Evolutionary conservation across 2,329 filamentous ascomycete species (phyloP).

Genomic region (Davidsoniella australis): DNA sequence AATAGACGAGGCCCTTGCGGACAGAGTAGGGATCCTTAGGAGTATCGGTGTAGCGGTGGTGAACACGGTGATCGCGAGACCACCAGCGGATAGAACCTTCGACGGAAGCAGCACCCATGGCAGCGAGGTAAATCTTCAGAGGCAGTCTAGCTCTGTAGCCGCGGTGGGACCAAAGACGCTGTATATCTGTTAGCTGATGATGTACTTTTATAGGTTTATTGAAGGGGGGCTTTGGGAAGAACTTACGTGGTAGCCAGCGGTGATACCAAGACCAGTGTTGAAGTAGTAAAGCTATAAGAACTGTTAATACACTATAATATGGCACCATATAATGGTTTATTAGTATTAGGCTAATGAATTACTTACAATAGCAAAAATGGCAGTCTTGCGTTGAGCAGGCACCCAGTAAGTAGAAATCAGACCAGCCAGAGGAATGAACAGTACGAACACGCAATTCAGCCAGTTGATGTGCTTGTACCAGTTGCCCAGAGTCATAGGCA

Average conservation of each 20-base stretch:
- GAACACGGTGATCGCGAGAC: slow-evolving; percentile 71
- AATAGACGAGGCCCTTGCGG: slow-evolving; percentile 73
- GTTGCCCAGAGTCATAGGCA: slow-evolving; percentile 62
- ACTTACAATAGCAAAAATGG: slow-evolving; percentile 44
- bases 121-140: slow-evolving; percentile 67
- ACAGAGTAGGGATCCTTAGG: slow-evolving; percentile 86
- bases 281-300: slow-evolving; percentile 44
- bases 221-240: neutral
- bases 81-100: slow-evolving; percentile 82
- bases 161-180: slow-evolving; percentile 73
- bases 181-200: slow-evolving; percentile 13
- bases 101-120: slow-evolving; percentile 65
- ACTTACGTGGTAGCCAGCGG: slow-evolving; percentile 35
- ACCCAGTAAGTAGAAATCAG: slow-evolving; percentile 63
- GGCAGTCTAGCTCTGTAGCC: slow-evolving; percentile 64
- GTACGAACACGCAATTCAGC: slow-evolving; percentile 71
- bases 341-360: neutral
- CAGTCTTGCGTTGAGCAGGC: slow-evolving; percentile 53
- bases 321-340: neutral
- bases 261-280: slow-evolving; percentile 66
- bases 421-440: slow-evolving; percentile 59
- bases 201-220: neutral
- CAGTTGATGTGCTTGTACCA: slow-evolving; percentile 91
- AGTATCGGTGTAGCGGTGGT: slow-evolving; percentile 84
- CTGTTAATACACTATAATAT: neutral